Evolutionary conservation across 345 rosid genomes (phyloP), one percentile per base, ranked within the genome.

Genomic region (Dovyalis caffra): DNA sequence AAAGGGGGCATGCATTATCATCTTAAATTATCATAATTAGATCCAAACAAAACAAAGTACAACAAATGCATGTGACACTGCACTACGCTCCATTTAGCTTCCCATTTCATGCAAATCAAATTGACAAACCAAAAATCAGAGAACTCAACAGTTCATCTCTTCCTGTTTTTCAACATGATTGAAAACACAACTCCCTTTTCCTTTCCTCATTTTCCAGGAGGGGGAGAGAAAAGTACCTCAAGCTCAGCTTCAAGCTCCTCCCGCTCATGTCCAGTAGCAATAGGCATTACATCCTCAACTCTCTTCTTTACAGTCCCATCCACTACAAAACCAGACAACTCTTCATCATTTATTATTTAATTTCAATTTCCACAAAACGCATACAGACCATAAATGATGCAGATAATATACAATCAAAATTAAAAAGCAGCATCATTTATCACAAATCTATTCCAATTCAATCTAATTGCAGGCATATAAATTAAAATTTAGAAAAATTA

Each of bases 181-280:
- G 14, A 25, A 56, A 23, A 56, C 61, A 10, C 28, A 9, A 9
- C n/a, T 56, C 61, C 28, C 2, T n/a, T 62, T 28, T 47, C 74
- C 28, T 25, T 74, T 74, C 20, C 34, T 23, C 31, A 21, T 18
- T 20, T 56, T 56, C 61, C 5, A 56, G 25, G 28, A 56, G 4
- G 6, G 14, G 7, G 69, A 1, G 2, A 14, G 8, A 11, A 31
- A 76, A 65, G 58, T 69, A 95, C 97, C 99, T 86, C 74, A 35
- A 91, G 74, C 81, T 89, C 94, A 69, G 90, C 87, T 75, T 88
- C 92, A 69, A 91, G 85, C 87, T 95, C 99, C 83, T 95, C 96
- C 45, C 88, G 87, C 79, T 95, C 95, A 20, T 92, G 97, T n/a
- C 98, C 98, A 40, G 99, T 92, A 2, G 98, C 97, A 78, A 91